Conservation (phyloP, 2,329 filamentous ascomycete genomes). For the Penicillium sp. region DNA sequence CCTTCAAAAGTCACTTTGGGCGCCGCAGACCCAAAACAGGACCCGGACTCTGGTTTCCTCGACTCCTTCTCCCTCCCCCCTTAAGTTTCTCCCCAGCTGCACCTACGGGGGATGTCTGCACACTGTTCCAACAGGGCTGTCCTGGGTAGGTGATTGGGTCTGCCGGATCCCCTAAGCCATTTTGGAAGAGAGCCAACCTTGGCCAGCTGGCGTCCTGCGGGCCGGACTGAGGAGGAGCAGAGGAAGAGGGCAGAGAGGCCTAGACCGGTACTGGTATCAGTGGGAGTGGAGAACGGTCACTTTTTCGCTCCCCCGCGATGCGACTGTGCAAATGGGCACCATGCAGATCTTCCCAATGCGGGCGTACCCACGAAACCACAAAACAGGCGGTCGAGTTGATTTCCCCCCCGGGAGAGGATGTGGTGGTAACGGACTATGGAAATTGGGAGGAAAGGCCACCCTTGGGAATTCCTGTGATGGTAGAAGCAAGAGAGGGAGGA, state of each 20-base stretch:
- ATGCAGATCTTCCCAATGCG: constrained; percentile 9
- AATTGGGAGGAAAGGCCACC: no score
- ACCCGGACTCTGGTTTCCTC: no score
- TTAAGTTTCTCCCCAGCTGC: background rate
- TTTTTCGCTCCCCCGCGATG: constrained; percentile 9
- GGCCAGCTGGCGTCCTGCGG: background rate
- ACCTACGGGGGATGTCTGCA: background rate
- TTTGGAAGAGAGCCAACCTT: background rate
- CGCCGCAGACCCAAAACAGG: background rate
- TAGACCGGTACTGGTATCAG: constrained; percentile 8
- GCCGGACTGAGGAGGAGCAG: background rate
- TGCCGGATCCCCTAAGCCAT: background rate
- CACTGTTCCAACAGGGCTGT: background rate
- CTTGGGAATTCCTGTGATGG: background rate
- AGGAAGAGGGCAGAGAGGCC: constrained; percentile 1
- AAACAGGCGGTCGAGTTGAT: no score
- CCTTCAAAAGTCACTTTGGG: background rate
- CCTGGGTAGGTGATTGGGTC: background rate
- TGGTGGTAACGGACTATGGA: background rate
- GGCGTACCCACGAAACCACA: background rate
- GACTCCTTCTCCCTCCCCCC: background rate
- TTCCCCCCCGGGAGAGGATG: no score
- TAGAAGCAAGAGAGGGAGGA: background rate
- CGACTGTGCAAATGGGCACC: constrained; percentile 6
- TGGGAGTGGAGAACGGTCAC: constrained; percentile 5